Percentiles rank a stretch among this genome's conserved stretches.
These are phyloP conservation scores for Cladosporium sp. DNA, from an alignment of 2,329 filamentous ascomycete genomes.

Conservation along the genomic window DNA sequence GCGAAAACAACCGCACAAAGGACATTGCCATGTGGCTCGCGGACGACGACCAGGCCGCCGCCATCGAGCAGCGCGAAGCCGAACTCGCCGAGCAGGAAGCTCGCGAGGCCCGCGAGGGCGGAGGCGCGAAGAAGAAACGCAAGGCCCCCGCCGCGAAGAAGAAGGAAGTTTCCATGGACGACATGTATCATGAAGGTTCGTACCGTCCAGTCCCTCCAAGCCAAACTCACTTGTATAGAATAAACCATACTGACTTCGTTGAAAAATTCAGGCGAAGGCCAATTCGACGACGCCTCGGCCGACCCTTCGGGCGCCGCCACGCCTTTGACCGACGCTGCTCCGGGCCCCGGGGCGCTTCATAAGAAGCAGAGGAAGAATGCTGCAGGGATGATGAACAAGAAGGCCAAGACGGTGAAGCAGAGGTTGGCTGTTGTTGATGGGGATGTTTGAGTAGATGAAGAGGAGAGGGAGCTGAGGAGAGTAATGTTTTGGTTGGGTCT, in stretches of 20 bases:
- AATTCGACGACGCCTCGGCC: conserved; percentile 88
- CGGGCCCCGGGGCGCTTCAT: conserved; percentile 29
- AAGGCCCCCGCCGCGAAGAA: conserved; percentile 50
- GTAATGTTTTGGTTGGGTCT: too few species aligned
- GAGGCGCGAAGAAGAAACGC: conserved; percentile 41
- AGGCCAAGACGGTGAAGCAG: conserved; percentile 49
- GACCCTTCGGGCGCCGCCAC: conserved; percentile 85
- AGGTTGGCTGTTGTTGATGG: conserved; percentile 46
- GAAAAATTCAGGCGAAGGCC: conserved; percentile 75
- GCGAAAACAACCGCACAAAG: conserved; percentile 93
- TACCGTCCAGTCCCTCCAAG: conserved; percentile 19
- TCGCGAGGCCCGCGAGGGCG: conserved; percentile 47
- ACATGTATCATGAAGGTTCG: conserved; percentile 99
- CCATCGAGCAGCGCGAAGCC: conserved; percentile 88
- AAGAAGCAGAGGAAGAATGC: conserved; percentile 53
- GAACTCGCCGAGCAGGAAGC: conserved; percentile 67
- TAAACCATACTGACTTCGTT: conserved; percentile 30
- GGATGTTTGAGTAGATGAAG: conserved; percentile 21
- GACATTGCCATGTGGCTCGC: conserved; percentile 99
- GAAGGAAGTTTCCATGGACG: conserved; percentile 69
- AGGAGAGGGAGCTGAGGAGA: not conserved
- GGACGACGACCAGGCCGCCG: conserved; percentile 90
- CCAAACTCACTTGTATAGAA: not conserved
- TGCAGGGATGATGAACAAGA: conserved; percentile 40
- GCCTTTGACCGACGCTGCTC: conserved; percentile 56